Evolutionary conservation across 2,329 filamentous ascomycete species (phyloP), one percentile per base, ranked within the genome.

Genomic region (Ploettnerulaceae sp.): DNA sequence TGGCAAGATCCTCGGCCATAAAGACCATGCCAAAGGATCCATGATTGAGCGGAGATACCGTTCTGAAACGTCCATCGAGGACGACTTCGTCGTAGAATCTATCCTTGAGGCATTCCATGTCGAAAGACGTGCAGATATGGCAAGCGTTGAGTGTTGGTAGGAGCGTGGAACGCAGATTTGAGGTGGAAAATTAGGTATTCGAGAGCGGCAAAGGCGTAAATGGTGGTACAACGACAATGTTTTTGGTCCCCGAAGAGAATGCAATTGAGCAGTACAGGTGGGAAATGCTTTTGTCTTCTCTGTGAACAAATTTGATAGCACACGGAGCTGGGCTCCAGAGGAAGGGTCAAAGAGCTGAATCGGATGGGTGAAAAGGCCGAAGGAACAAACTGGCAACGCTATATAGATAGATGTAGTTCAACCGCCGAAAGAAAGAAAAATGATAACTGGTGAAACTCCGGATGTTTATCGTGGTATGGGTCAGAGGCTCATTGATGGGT

Each of bases 11-110:
- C 66, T 77, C 84, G 50, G 91, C 93, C 70, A 89, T 83, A 70
- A 96, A 96, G 61, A 98, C 93, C 88, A 97, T 94, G 65, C 93
- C 93, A 64, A 97, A 98, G 46, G 93, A 97, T 60, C 93, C 93
- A 77, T 96, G 89, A 66, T 98, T 98, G 71, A 98, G 85, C 48
- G 93, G 90, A 58, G 90, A 87, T 63, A 96, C 77, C 47, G 90
- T 95, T 70, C 86, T 76, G 68, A 93, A 98, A 58, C 93, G 90
- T 67, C 88, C 89, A 66, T 87, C 82, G 64, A 95, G 82, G 64
- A 95, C 71, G 69, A 86, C 79, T 68, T 86, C 88, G 68, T 81
- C 75, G 64, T 81, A 73, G 71, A 95, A 93, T 64, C 82, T 77
- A 70, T 89, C 81, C 71, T 83, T 82, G 75, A 95, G 80, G 75